phyloP scores from a whole-genome alignment of 1,284 basidiomycete genomes.

The Trametes versicolor region DNA sequence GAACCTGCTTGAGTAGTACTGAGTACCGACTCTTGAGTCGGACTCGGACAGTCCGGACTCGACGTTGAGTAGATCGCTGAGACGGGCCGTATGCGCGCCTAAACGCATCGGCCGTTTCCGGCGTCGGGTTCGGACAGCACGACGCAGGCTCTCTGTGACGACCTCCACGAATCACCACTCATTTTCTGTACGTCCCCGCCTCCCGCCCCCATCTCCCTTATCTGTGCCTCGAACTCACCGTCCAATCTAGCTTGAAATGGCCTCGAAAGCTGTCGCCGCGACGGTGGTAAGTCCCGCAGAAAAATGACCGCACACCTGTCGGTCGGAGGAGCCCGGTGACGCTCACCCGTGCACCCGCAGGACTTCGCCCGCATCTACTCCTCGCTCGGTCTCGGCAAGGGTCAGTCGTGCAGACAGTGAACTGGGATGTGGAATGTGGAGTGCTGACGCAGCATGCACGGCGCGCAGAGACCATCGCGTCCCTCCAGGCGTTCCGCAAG shows the following conservation, averaged over 20 bases:
- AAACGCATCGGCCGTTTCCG: constrained; percentile 40
- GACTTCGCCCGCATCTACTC: constrained; percentile 94
- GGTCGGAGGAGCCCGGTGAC: constrained; percentile 19
- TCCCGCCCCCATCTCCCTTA: background rate
- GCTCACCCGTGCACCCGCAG: constrained; percentile 51
- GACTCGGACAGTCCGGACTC: no score
- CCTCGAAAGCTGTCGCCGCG: constrained; percentile 82
- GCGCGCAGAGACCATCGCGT: constrained; percentile 82
- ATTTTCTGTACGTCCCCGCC: constrained; percentile 34
- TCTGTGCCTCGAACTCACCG: constrained; percentile 14
- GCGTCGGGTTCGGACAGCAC: constrained; percentile 32
- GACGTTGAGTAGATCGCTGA: no score
- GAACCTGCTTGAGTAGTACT: no score
- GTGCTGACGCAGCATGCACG: constrained; percentile 13
- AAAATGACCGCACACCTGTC: constrained; percentile 3
- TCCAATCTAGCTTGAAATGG: constrained; percentile 58
- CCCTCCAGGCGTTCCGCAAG: constrained; percentile 96
- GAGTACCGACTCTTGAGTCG: no score
- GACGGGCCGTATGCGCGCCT: constrained; percentile 11
- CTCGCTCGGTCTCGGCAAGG: constrained; percentile 92
- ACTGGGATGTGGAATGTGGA: background rate
- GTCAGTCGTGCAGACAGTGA: constrained; percentile 53
- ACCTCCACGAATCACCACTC: constrained; percentile 34
- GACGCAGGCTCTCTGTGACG: constrained; percentile 30
- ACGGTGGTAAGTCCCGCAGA: constrained; percentile 68